phyloP scores from a whole-genome alignment of 1,284 basidiomycete species.

The Schizopora paradoxa region DNA sequence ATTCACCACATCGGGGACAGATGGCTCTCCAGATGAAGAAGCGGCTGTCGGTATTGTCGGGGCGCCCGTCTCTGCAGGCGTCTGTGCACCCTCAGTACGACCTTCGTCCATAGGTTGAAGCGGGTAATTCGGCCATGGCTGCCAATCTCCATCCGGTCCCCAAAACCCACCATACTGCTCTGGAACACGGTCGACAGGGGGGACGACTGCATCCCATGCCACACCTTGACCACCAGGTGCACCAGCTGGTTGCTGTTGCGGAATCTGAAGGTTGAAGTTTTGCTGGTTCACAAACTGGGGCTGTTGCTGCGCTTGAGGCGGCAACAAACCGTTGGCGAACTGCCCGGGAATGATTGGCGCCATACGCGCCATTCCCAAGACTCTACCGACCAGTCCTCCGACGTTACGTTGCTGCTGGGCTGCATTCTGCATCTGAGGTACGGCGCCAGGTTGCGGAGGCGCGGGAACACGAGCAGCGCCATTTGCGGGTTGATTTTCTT shows the following conservation, averaged over 20 bases:
- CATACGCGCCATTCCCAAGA: constrained; percentile 15
- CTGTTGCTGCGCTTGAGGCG: constrained; percentile 8
- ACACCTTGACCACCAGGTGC: too few relatives aligned
- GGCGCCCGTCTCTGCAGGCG: background rate
- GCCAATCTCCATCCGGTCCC: constrained; percentile 15
- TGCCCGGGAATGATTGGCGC: constrained; percentile 19
- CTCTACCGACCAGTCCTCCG: constrained; percentile 13
- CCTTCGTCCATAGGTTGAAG: background rate
- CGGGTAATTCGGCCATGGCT: constrained; percentile 8
- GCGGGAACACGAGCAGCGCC: constrained; percentile 3
- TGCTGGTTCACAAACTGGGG: background rate
- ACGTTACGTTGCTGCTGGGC: constrained; percentile 8
- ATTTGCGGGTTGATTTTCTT: constrained; percentile 28
- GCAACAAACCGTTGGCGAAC: constrained; percentile 17
- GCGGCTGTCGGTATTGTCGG: constrained; percentile 10
- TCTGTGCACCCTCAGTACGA: background rate
- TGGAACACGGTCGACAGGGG: too few relatives aligned
- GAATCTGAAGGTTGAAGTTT: too few relatives aligned
- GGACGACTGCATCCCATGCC: too few relatives aligned
- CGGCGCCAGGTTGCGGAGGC: constrained; percentile 5
- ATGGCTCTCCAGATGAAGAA: constrained; percentile 7
- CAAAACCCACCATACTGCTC: constrained; percentile 15
- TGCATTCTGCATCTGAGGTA: constrained; percentile 3
- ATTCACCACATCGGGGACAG: background rate
- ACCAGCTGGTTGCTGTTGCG: too few relatives aligned